phyloP scores from a whole-genome alignment of 2,329 filamentous ascomycete species.

The Nectriaceae sp. region DNA sequence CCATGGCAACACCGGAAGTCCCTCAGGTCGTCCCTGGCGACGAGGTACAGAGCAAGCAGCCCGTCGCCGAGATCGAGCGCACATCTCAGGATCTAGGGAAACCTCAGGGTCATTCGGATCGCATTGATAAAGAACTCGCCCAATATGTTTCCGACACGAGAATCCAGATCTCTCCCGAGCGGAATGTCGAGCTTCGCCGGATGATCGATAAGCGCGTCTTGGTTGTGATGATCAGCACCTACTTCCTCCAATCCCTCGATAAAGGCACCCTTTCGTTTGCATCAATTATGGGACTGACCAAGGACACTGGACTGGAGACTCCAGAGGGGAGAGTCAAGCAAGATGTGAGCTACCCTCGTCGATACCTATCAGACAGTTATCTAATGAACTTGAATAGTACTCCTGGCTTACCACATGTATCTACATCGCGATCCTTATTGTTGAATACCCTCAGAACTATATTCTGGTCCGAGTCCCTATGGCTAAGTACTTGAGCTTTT shows the following conservation, averaged over 20 bases:
- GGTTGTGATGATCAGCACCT: slow-evolving; percentile 70
- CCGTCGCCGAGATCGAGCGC: slow-evolving; percentile 29
- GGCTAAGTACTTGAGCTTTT: slow-evolving; percentile 65
- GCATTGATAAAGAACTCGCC: slow-evolving; percentile 69
- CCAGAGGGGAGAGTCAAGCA: slow-evolving; percentile 29
- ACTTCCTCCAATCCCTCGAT: slow-evolving; percentile 71
- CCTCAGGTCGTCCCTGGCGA: slow-evolving; percentile 9
- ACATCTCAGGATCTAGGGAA: slow-evolving; percentile 36
- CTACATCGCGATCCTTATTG: slow-evolving; percentile 69
- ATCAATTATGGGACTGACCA: slow-evolving; percentile 62
- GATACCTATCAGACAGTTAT: neutral
- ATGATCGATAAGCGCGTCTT: slow-evolving; percentile 70
- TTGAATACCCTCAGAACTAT: slow-evolving; percentile 71
- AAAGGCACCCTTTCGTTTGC: slow-evolving; percentile 68
- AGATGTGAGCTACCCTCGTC: slow-evolving; percentile 10
- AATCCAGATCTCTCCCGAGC: slow-evolving; percentile 59
- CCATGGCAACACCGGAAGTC: slow-evolving; percentile 50
- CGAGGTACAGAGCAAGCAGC: slow-evolving; percentile 15
- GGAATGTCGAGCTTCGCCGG: slow-evolving; percentile 61
- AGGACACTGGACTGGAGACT: slow-evolving; percentile 50
- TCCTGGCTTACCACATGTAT: slow-evolving; percentile 74
- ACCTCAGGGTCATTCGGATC: slow-evolving; percentile 47
- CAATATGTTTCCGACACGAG: slow-evolving; percentile 58
- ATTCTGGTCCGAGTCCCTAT: slow-evolving; percentile 63
- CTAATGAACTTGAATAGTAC: slow-evolving; percentile 46